A percentile compares a stretch with the other conserved stretches of the same genome.
Evolutionary conservation across 768 basidiomycete genomes (phyloP).

Genomic region (Leccinum arenicola): DNA sequence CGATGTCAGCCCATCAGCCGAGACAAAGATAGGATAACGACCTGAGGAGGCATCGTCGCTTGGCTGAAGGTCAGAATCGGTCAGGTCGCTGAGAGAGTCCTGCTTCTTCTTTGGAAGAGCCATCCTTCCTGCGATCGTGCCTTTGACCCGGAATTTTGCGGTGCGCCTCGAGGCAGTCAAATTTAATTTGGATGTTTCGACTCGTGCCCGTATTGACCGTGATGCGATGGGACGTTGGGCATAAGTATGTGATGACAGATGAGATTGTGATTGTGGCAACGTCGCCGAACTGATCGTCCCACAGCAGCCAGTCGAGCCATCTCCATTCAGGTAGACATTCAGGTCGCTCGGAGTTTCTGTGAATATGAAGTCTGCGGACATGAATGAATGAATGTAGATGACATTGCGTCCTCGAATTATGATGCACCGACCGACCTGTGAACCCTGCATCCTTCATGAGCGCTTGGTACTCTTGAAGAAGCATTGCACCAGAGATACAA

Average conservation of each 20-base stretch:
- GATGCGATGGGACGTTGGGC: conserved; percentile 21
- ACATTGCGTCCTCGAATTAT: not conserved
- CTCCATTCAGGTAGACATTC: conserved; percentile 28
- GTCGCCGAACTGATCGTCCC: no score
- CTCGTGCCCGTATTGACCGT: conserved; percentile 23
- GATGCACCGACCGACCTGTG: conserved; percentile 27
- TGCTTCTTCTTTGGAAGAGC: conserved; percentile 21
- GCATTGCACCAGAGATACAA: conserved; percentile 48
- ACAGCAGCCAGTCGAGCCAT: conserved; percentile 16
- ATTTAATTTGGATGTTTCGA: conserved; percentile 30
- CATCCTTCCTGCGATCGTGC: conserved; percentile 30
- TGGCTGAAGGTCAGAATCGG: conserved; percentile 32
- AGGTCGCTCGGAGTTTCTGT: conserved; percentile 42
- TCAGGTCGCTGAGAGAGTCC: conserved; percentile 13
- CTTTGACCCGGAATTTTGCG: conserved; percentile 40
- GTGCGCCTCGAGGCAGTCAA: conserved; percentile 31
- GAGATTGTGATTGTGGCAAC: conserved; percentile 36
- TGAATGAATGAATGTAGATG: not conserved
- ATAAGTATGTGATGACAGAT: conserved; percentile 28
- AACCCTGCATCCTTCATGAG: conserved; percentile 43
- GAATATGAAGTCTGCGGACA: conserved; percentile 38
- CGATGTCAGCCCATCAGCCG: conserved; percentile 56
- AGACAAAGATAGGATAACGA: conserved; percentile 65
- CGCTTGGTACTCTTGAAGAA: conserved; percentile 35
- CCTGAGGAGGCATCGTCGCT: conserved; percentile 35